A percentile compares a stretch with the other conserved stretches of the same genome.
These are phyloP conservation scores for Coelastrella sp. DNA, from an alignment of 139 green algal genomes.

Conservation along the genomic window DNA sequence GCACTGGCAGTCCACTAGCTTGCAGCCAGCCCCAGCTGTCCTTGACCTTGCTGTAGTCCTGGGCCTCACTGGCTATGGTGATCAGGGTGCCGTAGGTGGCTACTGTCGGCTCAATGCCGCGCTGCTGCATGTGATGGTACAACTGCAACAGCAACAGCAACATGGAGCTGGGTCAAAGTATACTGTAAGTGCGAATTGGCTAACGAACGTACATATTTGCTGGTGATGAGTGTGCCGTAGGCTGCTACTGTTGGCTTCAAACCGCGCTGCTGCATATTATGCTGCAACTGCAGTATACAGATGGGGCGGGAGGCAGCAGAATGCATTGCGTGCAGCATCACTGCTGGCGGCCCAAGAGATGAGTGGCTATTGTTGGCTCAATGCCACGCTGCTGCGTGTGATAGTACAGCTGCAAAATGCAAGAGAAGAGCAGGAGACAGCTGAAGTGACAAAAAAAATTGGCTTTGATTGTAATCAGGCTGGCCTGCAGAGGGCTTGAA, in stretches of 20 bases:
- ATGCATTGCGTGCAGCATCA: too few species aligned
- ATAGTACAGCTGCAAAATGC: slow-evolving; percentile 60
- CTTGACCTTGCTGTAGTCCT: slow-evolving; percentile 54
- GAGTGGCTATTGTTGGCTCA: slow-evolving; percentile 74
- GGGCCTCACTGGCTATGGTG: slow-evolving; percentile 63
- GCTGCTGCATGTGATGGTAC: slow-evolving; percentile 74
- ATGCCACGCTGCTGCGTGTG: slow-evolving; percentile 75
- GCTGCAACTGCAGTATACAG: too few species aligned
- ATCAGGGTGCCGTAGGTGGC: slow-evolving; percentile 83
- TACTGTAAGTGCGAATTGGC: too few species aligned
- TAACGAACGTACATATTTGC: too few species aligned
- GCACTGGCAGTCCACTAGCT: slow-evolving; percentile 69
- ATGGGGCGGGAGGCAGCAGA: too few species aligned
- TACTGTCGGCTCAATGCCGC: slow-evolving; percentile 75
- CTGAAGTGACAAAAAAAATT: too few species aligned
- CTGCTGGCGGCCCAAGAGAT: too few species aligned
- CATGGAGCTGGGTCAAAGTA: slow-evolving; percentile 44
- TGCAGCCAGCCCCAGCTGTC: slow-evolving; percentile 77
- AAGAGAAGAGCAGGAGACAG: slow-evolving; percentile 39
- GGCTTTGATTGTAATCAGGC: slow-evolving; percentile 59
- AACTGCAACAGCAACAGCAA: slow-evolving; percentile 47
- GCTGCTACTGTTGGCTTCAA: slow-evolving; percentile 4
- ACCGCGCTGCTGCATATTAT: too few species aligned
- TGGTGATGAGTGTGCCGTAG: slow-evolving; percentile 76
- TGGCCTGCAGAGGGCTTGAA: slow-evolving; percentile 35